Base-by-base conservation (phyloP, 2,329 filamentous ascomycete species). In the Talaromyces sp. region DNA sequence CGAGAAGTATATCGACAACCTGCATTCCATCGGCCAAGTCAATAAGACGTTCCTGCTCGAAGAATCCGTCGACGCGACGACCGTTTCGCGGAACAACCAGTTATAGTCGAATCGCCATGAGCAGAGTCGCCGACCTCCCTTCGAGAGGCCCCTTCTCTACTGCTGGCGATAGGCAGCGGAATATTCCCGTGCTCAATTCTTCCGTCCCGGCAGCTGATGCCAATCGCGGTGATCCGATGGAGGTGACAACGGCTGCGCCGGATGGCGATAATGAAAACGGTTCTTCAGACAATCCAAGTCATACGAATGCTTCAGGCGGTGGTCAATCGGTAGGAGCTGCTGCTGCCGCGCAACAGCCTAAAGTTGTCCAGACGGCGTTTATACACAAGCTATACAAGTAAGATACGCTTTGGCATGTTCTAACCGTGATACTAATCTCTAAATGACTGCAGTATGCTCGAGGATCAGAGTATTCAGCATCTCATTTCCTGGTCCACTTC, bases 351-450 rank as follows among this genome's bases (percentile, higher is more conserved):
- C 91, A 96, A 70, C 92, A 96, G 71, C 92, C 94, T 60, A 99
- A 99, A 77, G 93, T 97, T 45, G 91, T 97, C 15, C 94, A 99
- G 77, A 97, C 94, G 10, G 94, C 94, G 21, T 99, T 99, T 69
- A 97, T 99, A 64, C 94, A 99, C 75, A 99, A 99, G 75, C 84
- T 99, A 36, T 99, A 97, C 81, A 97, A 95, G 92, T 97, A 81
- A 70, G 87, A 63, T 37, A 11, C 19, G 22, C 22, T 25, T 31
- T 15, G 6, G 19, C n/a, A 46, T 9, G n/a, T 31, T 11, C 41
- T 33, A 15, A 31, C 10, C 43, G 46, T 22, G 22, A 28, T 35
- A 33, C 55, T 57, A 37, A 57, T 19, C 21, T 48, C 70, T 59
- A 59, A 35, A 22, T 28, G 19, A 17, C 10, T 37, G 19, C 48